Conservation (phyloP, 805 yeast species). For the Candida sakaeoensis region DNA sequence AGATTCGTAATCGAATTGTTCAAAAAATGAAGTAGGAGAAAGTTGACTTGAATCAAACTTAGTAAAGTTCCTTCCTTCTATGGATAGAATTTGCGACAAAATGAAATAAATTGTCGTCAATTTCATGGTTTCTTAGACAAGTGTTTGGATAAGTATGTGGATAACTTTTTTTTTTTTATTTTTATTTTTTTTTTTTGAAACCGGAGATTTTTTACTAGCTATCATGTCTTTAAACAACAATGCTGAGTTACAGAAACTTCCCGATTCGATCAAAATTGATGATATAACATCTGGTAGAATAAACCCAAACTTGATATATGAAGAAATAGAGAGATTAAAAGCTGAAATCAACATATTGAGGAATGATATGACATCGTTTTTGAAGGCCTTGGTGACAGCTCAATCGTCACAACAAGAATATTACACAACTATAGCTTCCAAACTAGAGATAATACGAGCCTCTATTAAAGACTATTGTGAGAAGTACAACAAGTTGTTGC, state of each 20-base stretch:
- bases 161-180: neutral
- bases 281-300: constrained; percentile 42
- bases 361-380: constrained; percentile 37
- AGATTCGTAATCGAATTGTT: constrained; percentile 47
- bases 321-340: constrained; percentile 39
- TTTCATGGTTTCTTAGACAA: neutral
- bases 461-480: constrained; percentile 41
- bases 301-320: constrained; percentile 39
- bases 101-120: neutral
- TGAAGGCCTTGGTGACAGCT: constrained; percentile 35
- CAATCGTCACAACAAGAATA: constrained; percentile 33
- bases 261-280: constrained; percentile 37
- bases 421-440: constrained; percentile 31
- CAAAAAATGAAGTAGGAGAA: constrained; percentile 51
- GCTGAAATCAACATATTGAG: constrained; percentile 40
- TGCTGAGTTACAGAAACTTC: constrained; percentile 15
- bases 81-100: neutral
- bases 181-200: neutral
- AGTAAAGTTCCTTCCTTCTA: neutral
- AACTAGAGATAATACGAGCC: constrained; percentile 34
- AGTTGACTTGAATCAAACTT: constrained; percentile 31
- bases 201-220: neutral
- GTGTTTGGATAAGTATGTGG: too few species aligned
- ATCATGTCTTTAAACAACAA: constrained; percentile 3
- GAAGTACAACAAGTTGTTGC: constrained; percentile 44